Base-by-base conservation (phyloP, 208 protist species). In the Herpetomonas samuelpessoai region DNA sequence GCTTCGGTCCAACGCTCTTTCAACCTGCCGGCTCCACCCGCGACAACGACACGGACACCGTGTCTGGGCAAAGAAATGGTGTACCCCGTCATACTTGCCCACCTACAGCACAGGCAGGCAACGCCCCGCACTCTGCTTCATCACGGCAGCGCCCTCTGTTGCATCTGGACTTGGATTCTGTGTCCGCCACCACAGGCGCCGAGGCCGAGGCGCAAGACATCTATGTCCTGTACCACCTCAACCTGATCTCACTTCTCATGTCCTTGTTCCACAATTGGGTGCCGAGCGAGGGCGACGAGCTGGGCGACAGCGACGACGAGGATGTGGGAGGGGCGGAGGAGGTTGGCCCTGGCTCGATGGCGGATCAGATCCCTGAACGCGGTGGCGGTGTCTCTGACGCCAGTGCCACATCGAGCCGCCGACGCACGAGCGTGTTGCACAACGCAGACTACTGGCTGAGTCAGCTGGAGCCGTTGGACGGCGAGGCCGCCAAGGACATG, bases 231-330 rank as follows among this genome's bases (percentile, higher is more conserved):
- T 80, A 81, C 38, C 55, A 61, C 62, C 47, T 72, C 18, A 67
- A 62, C 3, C 57, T 86, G 21, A 46, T 83, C 28, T 56, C 72
- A 12, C 65, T 88, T 16, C 74, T 85, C 44, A 59, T 83, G 30
- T 49, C 74, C 19, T 69, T 88, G n/a, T 54, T 84, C 59, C 68
- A 74, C 57, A 68, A 73, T 62, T 78, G 76, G 65, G 63, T 60
- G 22, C 64, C 67, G 0, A 28, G 72, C 16, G 47, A 52, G 12
- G 29, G 46, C 7, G 22, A 50, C 14, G 55, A 59, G 25, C 7
- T 16, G 19, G 47, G 44, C 0, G 57, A 65, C 0, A 52, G 22
- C 0, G 21, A 26, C 24, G 39, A 28, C 21, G 48, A 29, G 21
- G 44, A 64, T 22, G n/a, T n/a, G n/a, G n/a, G n/a, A n/a, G n/a